These are phyloP conservation scores for Heteromeles arbutifolia DNA, from an alignment of 306 rosid species.

Conservation along the genomic window DNA sequence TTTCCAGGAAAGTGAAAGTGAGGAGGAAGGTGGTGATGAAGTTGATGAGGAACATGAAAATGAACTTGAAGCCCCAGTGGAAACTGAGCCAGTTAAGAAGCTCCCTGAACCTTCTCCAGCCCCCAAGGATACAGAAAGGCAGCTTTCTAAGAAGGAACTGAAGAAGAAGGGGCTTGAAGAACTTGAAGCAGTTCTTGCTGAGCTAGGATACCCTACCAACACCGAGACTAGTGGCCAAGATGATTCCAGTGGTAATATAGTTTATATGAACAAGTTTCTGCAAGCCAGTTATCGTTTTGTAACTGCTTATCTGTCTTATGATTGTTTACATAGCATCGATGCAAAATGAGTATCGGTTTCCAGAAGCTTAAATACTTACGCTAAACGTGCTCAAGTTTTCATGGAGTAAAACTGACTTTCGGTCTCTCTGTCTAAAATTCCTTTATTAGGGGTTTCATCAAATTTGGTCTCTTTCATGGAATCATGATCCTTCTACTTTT, in stretches of 20 bases:
- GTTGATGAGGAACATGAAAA: slow-evolving; percentile 49
- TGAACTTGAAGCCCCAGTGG: slow-evolving; percentile 30
- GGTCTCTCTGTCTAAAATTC: background rate
- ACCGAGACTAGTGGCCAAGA: slow-evolving; percentile 39
- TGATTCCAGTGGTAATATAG: slow-evolving; percentile 45
- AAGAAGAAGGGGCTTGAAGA: slow-evolving; percentile 79
- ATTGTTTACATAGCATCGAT: background rate
- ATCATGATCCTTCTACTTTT: background rate
- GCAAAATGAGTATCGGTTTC: background rate
- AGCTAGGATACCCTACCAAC: slow-evolving; percentile 40
- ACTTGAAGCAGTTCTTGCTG: slow-evolving; percentile 79
- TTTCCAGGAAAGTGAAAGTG: slow-evolving; percentile 59
- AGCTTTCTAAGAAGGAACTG: slow-evolving; percentile 74
- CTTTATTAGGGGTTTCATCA: background rate
- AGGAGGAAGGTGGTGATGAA: slow-evolving; percentile 48
- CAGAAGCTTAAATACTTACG: background rate
- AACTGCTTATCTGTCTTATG: background rate
- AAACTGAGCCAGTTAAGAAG: slow-evolving; percentile 33
- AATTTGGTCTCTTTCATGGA: background rate
- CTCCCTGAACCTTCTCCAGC: slow-evolving; percentile 30
- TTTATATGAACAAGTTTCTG: background rate
- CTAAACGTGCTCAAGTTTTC: background rate
- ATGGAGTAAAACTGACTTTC: no score
- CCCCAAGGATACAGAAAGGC: slow-evolving; percentile 66
- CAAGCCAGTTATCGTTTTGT: background rate